phyloP scores from a whole-genome alignment of 768 basidiomycete genomes.

The Trametes elegans region DNA sequence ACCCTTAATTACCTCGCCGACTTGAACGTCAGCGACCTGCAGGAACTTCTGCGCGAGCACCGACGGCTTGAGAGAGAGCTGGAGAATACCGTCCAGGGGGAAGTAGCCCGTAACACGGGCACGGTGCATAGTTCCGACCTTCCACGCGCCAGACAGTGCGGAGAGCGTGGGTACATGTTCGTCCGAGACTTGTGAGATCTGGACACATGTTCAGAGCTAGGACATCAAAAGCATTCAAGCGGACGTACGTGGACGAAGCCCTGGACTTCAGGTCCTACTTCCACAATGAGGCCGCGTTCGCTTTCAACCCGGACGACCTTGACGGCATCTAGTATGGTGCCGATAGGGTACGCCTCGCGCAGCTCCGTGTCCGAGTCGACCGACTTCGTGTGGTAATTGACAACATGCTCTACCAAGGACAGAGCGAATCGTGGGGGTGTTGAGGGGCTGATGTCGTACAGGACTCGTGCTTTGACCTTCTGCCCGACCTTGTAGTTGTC shows the following conservation, averaged over 20 bases:
- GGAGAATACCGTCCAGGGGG: slow-evolving; percentile 81
- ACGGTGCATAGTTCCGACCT: slow-evolving; percentile 70
- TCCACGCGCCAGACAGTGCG: slow-evolving; percentile 72
- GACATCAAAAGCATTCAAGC: background rate
- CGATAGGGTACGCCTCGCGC: slow-evolving; percentile 67
- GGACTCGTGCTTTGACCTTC: slow-evolving; percentile 79
- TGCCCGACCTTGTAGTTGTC: slow-evolving; percentile 59
- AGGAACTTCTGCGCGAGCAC: slow-evolving; percentile 85
- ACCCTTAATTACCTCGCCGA: slow-evolving; percentile 85
- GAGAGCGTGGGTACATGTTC: slow-evolving; percentile 84
- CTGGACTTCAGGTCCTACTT: slow-evolving; percentile 58
- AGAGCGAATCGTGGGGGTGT: slow-evolving; percentile 85
- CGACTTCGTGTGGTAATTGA: slow-evolving; percentile 48
- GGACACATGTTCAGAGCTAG: background rate
- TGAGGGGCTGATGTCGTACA: slow-evolving; percentile 70
- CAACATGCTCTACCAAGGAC: slow-evolving; percentile 68
- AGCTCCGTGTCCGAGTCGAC: slow-evolving; percentile 35
- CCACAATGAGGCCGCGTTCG: slow-evolving; percentile 79
- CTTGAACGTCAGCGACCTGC: slow-evolving; percentile 74
- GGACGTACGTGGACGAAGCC: slow-evolving; percentile 85
- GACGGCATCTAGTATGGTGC: slow-evolving; percentile 66
- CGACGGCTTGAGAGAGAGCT: slow-evolving; percentile 82
- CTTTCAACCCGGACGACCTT: slow-evolving; percentile 72
- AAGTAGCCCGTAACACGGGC: slow-evolving; percentile 89
- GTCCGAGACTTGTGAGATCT: slow-evolving; percentile 95